Conservation (phyloP, 768 basidiomycete genomes). For the Lactarius evosmus region DNA sequence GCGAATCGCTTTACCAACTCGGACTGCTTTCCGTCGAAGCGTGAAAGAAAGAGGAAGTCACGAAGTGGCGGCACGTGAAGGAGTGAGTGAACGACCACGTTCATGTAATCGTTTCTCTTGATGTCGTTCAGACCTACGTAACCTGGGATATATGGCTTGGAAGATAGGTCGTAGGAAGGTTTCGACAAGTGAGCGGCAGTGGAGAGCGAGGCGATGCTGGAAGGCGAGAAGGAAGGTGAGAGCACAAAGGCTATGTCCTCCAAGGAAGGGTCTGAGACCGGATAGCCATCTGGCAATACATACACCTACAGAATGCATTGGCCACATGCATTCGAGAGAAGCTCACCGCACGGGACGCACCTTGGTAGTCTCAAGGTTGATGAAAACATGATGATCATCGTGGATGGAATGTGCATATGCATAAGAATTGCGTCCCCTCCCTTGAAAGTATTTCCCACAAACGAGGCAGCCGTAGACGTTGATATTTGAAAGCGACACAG, state of each 20-base stretch:
- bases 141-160: constrained; percentile 83
- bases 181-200: constrained; percentile 58
- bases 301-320: constrained; percentile 64
- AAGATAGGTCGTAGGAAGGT: constrained; percentile 80
- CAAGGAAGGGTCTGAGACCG: constrained; percentile 92
- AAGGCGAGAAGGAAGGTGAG: constrained; percentile 76
- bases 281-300: constrained; percentile 95
- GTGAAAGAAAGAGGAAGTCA: constrained; percentile 78
- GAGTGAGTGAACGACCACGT: constrained; percentile 91
- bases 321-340: constrained; percentile 4
- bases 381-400: constrained; percentile 98
- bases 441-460: constrained; percentile 98
- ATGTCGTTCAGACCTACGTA: constrained; percentile 98
- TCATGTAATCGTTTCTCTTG: constrained; percentile 96
- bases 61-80: constrained; percentile 89
- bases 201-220: constrained; percentile 52
- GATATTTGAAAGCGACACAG: constrained; percentile 93
- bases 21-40: constrained; percentile 68
- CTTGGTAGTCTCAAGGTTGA: constrained; percentile 92
- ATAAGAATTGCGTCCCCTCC: constrained; percentile 87
- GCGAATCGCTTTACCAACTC: constrained; percentile 90
- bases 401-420: constrained; percentile 97
- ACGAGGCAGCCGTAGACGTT: constrained; percentile 98
- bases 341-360: constrained; percentile 41
- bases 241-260: constrained; percentile 93